Base-by-base conservation (phyloP, 2,329 filamentous ascomycete genomes). In the Blastomyces parvus region DNA sequence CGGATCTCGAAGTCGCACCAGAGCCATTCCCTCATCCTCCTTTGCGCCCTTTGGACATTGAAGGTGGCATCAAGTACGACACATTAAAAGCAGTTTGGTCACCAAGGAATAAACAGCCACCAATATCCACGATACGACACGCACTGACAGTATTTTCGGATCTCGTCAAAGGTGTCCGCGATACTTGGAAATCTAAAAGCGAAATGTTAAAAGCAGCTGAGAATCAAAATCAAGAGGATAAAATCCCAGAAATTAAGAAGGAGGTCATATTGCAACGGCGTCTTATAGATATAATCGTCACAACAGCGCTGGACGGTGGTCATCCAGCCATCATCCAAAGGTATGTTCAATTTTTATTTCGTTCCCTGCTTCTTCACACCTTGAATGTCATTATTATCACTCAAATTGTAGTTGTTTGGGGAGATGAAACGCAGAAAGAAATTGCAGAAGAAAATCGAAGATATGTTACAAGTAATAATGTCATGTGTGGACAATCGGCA, bases 61-160 rank as follows among this genome's bases (percentile, higher is more conserved):
- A 82, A 64, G 81, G 77, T 67, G 83, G 79, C 53, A 79, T 80
- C 17, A 78, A 80, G 62, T 87, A 86, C 72, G 84, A 86, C 69
- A 79, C 83, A 11, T 81, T 86, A 63, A 83, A 84, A 70, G 83
- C 84, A 38, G 80, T 86, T 13, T 87, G 85, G 84, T 81, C 78
- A 59, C 80, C 82, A 56, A 80, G 80, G 64, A 82, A 81, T 66
- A 80, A 79, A 65, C 72, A 76, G 40, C 75, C 81, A 25, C 74
- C 77, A 62, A 74, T 78, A 19, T 80, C 82, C 33, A 80, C 81
- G 64, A 81, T 87, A 63, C 81, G 83, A 66, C 76, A 74, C 66
- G 82, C 81, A 55, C 76, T 87, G 66, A 78, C 79, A 59, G 78
- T 81, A 53, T 83, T 84, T 69, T 85, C 84, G 77, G 83, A 86